Conservation (phyloP, 768 basidiomycete genomes). For the Hygrophorus russula region DNA sequence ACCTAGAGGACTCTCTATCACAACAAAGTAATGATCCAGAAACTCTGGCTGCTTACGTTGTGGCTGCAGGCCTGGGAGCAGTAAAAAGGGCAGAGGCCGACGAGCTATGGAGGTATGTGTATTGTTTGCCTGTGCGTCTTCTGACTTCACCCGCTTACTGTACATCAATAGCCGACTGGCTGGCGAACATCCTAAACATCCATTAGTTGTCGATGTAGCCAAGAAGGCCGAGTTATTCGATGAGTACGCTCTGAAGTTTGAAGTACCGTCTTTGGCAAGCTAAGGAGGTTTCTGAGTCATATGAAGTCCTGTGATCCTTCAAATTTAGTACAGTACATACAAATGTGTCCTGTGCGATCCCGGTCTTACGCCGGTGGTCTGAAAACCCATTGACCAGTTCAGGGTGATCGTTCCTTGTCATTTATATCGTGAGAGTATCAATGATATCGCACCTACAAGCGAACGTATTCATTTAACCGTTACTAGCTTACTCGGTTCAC, state of each 20-base stretch:
- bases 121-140: not conserved
- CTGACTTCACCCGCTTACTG: constrained; percentile 5
- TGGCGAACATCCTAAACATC: constrained; percentile 52
- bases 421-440: no score
- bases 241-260: constrained; percentile 42
- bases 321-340: not conserved
- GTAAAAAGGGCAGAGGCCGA: constrained; percentile 53
- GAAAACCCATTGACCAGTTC: no score
- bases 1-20: constrained; percentile 62
- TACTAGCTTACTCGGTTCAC: no score
- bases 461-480: no score
- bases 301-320: not conserved
- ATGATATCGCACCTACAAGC: no score
- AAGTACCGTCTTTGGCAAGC: constrained; percentile 42
- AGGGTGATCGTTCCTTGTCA: no score
- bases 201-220: constrained; percentile 52
- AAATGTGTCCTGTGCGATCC: no score
- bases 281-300: no score
- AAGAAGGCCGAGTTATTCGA: constrained; percentile 60
- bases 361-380: no score
- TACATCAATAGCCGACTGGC: constrained; percentile 23
- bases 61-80: constrained; percentile 49
- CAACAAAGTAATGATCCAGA: constrained; percentile 52
- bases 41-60: constrained; percentile 54
- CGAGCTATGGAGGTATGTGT: constrained; percentile 55